Evolutionary conservation across 2,329 filamentous ascomycete species (phyloP), one percentile per base, ranked within the genome.

Genomic region (Trichoderma arundinaceum): DNA sequence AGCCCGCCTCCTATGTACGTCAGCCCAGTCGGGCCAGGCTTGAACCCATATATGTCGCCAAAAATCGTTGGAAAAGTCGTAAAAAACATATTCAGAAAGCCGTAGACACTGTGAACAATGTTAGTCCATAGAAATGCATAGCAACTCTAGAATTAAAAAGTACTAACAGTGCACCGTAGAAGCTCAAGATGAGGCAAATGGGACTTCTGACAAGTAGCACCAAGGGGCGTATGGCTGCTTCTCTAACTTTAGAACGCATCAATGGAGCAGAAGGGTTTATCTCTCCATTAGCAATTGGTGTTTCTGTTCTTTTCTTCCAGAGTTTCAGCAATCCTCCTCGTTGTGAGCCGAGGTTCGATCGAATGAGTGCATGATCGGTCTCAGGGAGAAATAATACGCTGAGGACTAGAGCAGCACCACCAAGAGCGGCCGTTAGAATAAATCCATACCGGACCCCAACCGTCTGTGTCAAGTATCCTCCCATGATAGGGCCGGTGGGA

Each of bases 21-120:
- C 32, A 64, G 33, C 8, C 62, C 54, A 3, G 63, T 61, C 44
- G 56, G 54, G 1, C 54, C 46, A 53, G 63, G 44, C 7, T 35
- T 19, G 8, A 60, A 61, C 2, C 56, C 63, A 53, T 61, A 65
- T 35, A 17, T 60, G 13, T 46, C 32, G 63, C 56, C 28, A 44
- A 83, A 86, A 6, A 87, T 83, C 8, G 81, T 72, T 1, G 81
- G 79, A 66, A 86, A 84, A 2, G 84, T 85, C 5, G 83, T 84
- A 70, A 87, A 81, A 12, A 85, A 74, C 9, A 76, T 80, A 66
- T 85, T 87, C 0, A 86, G 68, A 17, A 84, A 80, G 2, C 83
- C 84, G 69, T 85, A 86, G 0, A 68, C 53, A 28, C 68, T 68
- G 15, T 35, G 41, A 32, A 62, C 12, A 3, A 3, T 7, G 9